A percentile compares a stretch with the other conserved stretches of the same genome.
Conservation (phyloP, 228 moss, liverwort and hornwort genomes). For the Sphagnum fallax region DNA sequence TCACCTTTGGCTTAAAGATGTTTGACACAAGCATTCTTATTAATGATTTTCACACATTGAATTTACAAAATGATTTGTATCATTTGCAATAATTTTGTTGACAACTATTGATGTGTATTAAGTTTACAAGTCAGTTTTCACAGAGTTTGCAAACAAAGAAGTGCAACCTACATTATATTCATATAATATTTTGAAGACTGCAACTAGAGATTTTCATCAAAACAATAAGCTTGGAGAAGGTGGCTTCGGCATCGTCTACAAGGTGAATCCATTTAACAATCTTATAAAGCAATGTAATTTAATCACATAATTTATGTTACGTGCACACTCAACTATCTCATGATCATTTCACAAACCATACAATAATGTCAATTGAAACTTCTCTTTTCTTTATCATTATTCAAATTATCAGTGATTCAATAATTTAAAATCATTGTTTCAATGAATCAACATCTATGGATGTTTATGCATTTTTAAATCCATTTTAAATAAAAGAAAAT, state of each 20-base stretch:
- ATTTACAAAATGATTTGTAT: no score
- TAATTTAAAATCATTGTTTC: no score
- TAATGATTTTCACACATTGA: no score
- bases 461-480: no score
- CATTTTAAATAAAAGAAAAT: not conserved
- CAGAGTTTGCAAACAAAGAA: conserved; percentile 20
- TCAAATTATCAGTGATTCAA: not conserved
- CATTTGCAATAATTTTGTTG: no score
- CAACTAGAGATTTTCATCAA: conserved; percentile 18
- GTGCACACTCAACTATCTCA: not conserved
- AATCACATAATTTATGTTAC: not conserved
- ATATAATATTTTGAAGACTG: conserved; percentile 10
- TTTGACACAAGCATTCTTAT: no score
- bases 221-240: conserved; percentile 30
- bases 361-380: not conserved
- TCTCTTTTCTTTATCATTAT: not conserved
- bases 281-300: no score
- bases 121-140: no score
- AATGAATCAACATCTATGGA: not conserved
- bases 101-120: no score
- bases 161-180: conserved; percentile 22
- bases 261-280: conserved; percentile 4
- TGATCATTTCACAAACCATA: not conserved
- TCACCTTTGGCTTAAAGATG: no score
- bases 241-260: conserved; percentile 24